phyloP scores from a whole-genome alignment of 768 basidiomycete genomes.

The Russula sp. region DNA sequence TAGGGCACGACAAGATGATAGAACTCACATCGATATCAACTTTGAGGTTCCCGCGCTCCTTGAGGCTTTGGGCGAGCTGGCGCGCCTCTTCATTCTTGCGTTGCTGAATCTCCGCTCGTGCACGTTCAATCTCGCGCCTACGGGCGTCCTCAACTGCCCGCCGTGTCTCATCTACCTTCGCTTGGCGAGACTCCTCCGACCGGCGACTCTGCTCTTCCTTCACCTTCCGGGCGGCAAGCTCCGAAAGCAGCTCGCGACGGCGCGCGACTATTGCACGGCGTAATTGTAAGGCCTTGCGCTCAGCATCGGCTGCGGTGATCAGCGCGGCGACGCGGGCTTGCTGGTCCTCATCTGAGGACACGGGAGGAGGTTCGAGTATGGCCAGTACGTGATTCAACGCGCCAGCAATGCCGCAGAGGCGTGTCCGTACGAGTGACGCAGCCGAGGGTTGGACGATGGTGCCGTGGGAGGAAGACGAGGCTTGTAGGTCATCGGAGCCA shows the following conservation, averaged over 20 bases:
- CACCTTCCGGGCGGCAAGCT: slow-evolving; percentile 78
- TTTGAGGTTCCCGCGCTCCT: slow-evolving; percentile 69
- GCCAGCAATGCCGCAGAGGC: slow-evolving; percentile 67
- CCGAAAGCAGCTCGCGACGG: slow-evolving; percentile 76
- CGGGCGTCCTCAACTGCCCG: slow-evolving; percentile 56
- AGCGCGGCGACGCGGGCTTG: slow-evolving; percentile 51
- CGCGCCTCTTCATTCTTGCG: slow-evolving; percentile 77
- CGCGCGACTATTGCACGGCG: slow-evolving; percentile 77
- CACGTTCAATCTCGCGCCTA: slow-evolving; percentile 58
- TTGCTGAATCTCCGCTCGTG: slow-evolving; percentile 64
- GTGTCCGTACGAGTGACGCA: slow-evolving; percentile 65
- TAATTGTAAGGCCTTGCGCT: slow-evolving; percentile 69
- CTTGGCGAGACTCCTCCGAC: slow-evolving; percentile 57
- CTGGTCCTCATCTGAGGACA: slow-evolving; percentile 48
- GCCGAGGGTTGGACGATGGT: slow-evolving; percentile 60
- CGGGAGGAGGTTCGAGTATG: slow-evolving; percentile 40
- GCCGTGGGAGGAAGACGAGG: slow-evolving; percentile 30
- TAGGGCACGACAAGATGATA: background rate
- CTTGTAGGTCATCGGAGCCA: slow-evolving; percentile 31
- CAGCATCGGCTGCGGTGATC: slow-evolving; percentile 57
- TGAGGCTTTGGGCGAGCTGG: slow-evolving; percentile 77
- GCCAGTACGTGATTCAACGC: slow-evolving; percentile 67
- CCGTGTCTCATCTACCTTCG: slow-evolving; percentile 62
- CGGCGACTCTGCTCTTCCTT: slow-evolving; percentile 79
- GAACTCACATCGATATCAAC: slow-evolving; percentile 59